phyloP scores from a whole-genome alignment of 306 rosid genomes.

The Biancaea sappan region DNA sequence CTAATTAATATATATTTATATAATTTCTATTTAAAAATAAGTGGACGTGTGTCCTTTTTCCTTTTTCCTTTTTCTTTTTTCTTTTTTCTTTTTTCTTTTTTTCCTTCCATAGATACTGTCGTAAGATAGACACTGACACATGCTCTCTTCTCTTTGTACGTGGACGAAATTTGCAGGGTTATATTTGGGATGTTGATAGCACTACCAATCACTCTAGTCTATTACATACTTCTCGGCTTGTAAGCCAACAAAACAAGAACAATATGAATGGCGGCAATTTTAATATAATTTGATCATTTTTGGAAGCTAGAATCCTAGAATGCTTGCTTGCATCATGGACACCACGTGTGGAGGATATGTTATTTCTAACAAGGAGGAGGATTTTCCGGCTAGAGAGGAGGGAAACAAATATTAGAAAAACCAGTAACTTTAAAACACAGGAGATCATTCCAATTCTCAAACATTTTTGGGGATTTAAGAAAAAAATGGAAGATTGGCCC shows the following conservation, averaged over 20 bases:
- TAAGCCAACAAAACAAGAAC: constrained; percentile 28
- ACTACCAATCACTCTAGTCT: constrained; percentile 59
- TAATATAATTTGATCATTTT: constrained; percentile 33
- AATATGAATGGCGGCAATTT: constrained; percentile 30
- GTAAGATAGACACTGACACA: background rate
- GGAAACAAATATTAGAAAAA: background rate
- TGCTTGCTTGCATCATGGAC: constrained; percentile 22
- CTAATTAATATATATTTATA: too few species aligned
- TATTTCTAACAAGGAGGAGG: constrained; percentile 37
- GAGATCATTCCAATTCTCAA: constrained; percentile 36
- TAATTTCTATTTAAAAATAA: too few species aligned
- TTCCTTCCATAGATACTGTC: background rate
- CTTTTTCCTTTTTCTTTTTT: too few species aligned
- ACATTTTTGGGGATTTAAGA: constrained; percentile 43
- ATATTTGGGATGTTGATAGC: constrained; percentile 72
- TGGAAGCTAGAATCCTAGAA: constrained; percentile 39
- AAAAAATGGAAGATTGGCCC: constrained; percentile 38
- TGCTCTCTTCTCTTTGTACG: background rate
- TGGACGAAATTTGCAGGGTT: constrained; percentile 44
- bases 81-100: too few species aligned
- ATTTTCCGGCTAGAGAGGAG: constrained; percentile 28
- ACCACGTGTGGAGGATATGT: constrained; percentile 27
- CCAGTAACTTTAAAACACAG: constrained; percentile 29
- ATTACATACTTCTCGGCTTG: constrained; percentile 62
- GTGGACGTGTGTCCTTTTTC: too few species aligned